phyloP scores from a whole-genome alignment of 2,329 filamentous ascomycete species.

The Leptographium procerum region DNA sequence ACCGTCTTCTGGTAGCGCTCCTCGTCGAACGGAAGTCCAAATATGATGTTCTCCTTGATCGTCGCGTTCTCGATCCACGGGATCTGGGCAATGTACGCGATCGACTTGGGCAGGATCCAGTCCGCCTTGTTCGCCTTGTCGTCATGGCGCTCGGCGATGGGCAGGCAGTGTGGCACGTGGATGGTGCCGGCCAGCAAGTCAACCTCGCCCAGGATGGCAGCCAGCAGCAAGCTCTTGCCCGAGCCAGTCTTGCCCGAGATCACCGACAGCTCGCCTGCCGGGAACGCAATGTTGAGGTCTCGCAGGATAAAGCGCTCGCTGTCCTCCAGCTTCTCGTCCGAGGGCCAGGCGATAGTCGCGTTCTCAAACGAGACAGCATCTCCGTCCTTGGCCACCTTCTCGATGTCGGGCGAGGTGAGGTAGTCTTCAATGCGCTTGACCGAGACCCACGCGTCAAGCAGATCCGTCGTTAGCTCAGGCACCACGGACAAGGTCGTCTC shows the following conservation, averaged over 20 bases:
- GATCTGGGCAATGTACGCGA: constrained; percentile 68
- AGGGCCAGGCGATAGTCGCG: constrained; percentile 64
- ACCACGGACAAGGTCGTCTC: constrained; percentile 60
- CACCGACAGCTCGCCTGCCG: constrained; percentile 56
- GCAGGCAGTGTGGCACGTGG: constrained; percentile 38
- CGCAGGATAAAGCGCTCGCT: constrained; percentile 53
- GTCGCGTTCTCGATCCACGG: constrained; percentile 80
- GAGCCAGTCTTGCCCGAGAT: constrained; percentile 68
- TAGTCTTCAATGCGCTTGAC: constrained; percentile 61
- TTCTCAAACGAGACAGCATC: constrained; percentile 53
- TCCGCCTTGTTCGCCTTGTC: constrained; percentile 48
- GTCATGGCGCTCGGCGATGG: constrained; percentile 46
- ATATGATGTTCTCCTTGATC: constrained; percentile 67
- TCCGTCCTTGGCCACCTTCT: constrained; percentile 39
- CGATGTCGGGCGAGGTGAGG: constrained; percentile 54
- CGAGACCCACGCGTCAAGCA: constrained; percentile 64
- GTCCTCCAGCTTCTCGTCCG: constrained; percentile 45
- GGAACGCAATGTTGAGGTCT: constrained; percentile 55
- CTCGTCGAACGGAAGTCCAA: constrained; percentile 59
- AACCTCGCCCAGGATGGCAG: constrained; percentile 63
- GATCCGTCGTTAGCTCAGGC: constrained; percentile 60
- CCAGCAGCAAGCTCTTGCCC: constrained; percentile 65
- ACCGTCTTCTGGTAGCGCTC: constrained; percentile 61
- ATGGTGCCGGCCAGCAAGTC: constrained; percentile 56
- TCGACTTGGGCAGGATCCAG: constrained; percentile 58